Conservation (phyloP, 306 rosid genomes). For the Herpetospermum pedunculosum region DNA sequence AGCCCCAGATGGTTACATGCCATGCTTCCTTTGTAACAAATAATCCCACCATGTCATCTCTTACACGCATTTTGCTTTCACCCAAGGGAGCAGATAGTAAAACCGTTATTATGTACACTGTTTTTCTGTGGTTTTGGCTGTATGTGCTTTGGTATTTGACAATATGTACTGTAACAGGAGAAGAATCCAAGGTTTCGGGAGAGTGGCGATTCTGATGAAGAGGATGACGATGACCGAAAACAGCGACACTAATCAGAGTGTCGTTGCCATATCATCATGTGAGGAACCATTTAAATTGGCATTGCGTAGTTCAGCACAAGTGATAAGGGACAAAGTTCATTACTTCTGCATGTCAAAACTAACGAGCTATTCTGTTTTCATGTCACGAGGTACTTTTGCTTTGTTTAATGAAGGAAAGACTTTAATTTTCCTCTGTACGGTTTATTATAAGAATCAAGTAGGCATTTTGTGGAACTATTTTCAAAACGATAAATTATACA, state of each 20-base stretch:
- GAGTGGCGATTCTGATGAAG: constrained; percentile 96
- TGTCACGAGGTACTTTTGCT: neutral
- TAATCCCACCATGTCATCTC: too few relatives aligned
- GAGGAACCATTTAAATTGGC: neutral
- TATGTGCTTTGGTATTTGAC: neutral
- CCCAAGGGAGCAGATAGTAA: too few relatives aligned
- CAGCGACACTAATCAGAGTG: constrained; percentile 22
- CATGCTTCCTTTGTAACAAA: neutral
- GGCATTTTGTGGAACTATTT: neutral
- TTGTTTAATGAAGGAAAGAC: neutral
- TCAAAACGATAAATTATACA: neutral
- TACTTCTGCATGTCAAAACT: neutral
- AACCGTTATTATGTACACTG: neutral
- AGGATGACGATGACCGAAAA: constrained; percentile 76
- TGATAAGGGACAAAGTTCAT: neutral
- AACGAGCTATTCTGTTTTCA: neutral
- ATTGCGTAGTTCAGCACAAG: neutral
- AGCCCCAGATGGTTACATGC: neutral
- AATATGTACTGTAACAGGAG: constrained; percentile 36
- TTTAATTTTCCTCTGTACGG: neutral
- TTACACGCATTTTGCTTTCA: too few relatives aligned
- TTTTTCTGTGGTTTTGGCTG: neutral
- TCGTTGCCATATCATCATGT: neutral
- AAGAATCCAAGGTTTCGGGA: constrained; percentile 97
- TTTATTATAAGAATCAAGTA: neutral